Evolutionary conservation across 768 basidiomycete species (phyloP).

Genomic region (Lactarius tabidus): DNA sequence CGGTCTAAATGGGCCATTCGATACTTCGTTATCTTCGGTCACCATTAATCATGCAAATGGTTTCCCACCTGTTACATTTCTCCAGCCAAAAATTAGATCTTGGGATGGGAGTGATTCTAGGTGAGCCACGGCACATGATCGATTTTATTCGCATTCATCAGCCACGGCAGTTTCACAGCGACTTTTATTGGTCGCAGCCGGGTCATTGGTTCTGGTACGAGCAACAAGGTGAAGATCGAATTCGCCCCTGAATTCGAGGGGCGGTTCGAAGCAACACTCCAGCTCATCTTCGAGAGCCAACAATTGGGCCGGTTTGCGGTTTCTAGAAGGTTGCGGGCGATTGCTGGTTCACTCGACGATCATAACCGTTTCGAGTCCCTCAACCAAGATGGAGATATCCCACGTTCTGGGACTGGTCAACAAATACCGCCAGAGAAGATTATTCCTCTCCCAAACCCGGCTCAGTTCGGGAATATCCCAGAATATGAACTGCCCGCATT

Average conservation of each 20-base stretch:
- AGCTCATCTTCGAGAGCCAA: constrained; percentile 4
- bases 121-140: constrained; percentile 1
- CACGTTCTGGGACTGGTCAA: not conserved
- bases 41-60: constrained; percentile 21
- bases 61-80: constrained; percentile 18
- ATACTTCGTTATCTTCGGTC: not conserved
- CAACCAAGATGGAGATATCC: not conserved
- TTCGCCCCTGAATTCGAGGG: constrained; percentile 18
- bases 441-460: not conserved
- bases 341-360: constrained; percentile 13
- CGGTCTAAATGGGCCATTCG: constrained; percentile 28
- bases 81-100: constrained; percentile 8
- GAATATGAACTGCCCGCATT: constrained; percentile 4
- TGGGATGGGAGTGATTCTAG: constrained; percentile 1
- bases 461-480: not conserved
- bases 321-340: not conserved
- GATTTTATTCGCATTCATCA: not conserved
- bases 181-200: constrained; percentile 2
- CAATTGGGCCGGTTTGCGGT: not conserved
- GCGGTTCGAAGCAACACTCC: constrained; percentile 11
- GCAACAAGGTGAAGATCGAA: not conserved
- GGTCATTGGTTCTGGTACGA: constrained; percentile 10
- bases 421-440: constrained; percentile 7
- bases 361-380: constrained; percentile 6
- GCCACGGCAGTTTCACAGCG: constrained; percentile 1